These are phyloP conservation scores for Sugiyamaella neomexicana DNA, from an alignment of 1,139 yeast species.

Conservation along the genomic window DNA sequence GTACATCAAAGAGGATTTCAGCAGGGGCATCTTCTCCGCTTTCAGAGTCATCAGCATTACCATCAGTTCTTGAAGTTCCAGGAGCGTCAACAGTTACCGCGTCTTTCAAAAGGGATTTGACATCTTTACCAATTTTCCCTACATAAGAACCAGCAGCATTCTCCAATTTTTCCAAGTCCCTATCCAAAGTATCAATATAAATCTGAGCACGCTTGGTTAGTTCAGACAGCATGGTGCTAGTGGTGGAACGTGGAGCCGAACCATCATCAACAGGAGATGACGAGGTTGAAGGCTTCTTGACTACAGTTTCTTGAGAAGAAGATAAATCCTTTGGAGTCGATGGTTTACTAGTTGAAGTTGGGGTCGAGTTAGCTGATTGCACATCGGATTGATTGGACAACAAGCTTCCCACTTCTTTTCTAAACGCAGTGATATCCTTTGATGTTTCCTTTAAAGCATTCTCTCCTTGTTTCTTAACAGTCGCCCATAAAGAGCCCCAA, in stretches of 20 bases:
- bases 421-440: slow-evolving; percentile 36
- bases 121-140: slow-evolving; percentile 51
- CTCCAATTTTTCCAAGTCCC: slow-evolving; percentile 67
- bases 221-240: slow-evolving; percentile 37
- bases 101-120: slow-evolving; percentile 52
- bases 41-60: slow-evolving; percentile 25
- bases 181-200: slow-evolving; percentile 66
- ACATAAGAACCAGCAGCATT: slow-evolving; percentile 62
- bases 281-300: slow-evolving; percentile 19
- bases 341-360: neutral
- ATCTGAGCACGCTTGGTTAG: slow-evolving; percentile 50
- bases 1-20: slow-evolving; percentile 49
- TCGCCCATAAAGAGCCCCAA: slow-evolving; percentile 43
- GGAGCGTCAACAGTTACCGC: slow-evolving; percentile 50
- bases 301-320: slow-evolving; percentile 24
- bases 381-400: slow-evolving; percentile 28
- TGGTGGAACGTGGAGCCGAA: neutral
- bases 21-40: slow-evolving; percentile 41
- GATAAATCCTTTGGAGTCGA: slow-evolving; percentile 25
- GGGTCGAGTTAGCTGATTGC: neutral
- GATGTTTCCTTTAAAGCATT: slow-evolving; percentile 47
- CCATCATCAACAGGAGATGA: slow-evolving; percentile 43
- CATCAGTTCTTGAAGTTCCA: slow-evolving; percentile 17
- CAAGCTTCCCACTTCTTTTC: slow-evolving; percentile 31
- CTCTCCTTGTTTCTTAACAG: slow-evolving; percentile 42